Percentiles rank a stretch among this genome's conserved stretches.
These are phyloP conservation scores for Pythium phragmiticola DNA, from an alignment of 352 stramenopile species.

Conservation along the genomic window DNA sequence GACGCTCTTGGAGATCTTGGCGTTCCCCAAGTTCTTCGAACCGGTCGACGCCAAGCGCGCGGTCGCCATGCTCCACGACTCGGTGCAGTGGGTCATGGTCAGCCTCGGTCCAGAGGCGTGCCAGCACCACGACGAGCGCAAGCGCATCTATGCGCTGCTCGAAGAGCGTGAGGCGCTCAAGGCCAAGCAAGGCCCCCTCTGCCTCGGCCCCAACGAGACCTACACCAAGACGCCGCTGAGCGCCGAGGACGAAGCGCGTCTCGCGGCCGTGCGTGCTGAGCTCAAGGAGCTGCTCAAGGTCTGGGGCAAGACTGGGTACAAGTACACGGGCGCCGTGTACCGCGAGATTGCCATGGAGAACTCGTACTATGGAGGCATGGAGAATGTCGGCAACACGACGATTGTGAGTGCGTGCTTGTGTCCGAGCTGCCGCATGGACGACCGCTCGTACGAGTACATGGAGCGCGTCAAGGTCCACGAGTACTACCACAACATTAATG, in stretches of 20 bases:
- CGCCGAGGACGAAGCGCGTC: slow-evolving; percentile 40
- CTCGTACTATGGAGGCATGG: slow-evolving; percentile 81
- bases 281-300: slow-evolving; percentile 59
- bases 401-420: slow-evolving; percentile 75
- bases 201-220: slow-evolving; percentile 52
- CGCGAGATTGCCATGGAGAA: slow-evolving; percentile 85
- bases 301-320: slow-evolving; percentile 83
- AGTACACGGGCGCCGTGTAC: slow-evolving; percentile 80
- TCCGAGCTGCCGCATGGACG: slow-evolving; percentile 72
- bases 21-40: slow-evolving; percentile 69
- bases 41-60: slow-evolving; percentile 62
- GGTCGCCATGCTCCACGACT: slow-evolving; percentile 78
- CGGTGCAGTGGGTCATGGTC: slow-evolving; percentile 68
- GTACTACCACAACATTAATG: slow-evolving; percentile 87
- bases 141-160: slow-evolving; percentile 67
- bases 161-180: slow-evolving; percentile 66
- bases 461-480: slow-evolving; percentile 83
- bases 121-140: slow-evolving; percentile 68
- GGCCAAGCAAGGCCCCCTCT: slow-evolving; percentile 58
- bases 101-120: slow-evolving; percentile 67
- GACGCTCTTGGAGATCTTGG: slow-evolving; percentile 68
- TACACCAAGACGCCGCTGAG: slow-evolving; percentile 47
- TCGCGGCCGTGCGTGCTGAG: slow-evolving; percentile 48
- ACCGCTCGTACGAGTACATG: slow-evolving; percentile 81
- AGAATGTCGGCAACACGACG: slow-evolving; percentile 82